Base-by-base conservation (phyloP, 2,329 filamentous ascomycete species). In the Trichoderma atroviride region DNA sequence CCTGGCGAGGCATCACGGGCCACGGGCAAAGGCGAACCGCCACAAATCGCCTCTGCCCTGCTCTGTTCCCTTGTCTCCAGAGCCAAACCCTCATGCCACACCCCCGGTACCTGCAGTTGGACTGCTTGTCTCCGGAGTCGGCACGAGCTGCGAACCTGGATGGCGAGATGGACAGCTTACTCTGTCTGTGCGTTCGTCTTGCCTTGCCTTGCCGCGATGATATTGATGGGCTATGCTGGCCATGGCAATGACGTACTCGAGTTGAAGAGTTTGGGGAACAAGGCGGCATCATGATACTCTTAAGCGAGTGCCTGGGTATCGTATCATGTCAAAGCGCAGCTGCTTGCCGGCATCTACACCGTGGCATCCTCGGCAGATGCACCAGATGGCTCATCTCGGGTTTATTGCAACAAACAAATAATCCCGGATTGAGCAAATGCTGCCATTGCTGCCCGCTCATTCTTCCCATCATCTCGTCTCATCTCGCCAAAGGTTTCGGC, bases 401-500 rank as follows among this genome's bases (percentile, higher is more conserved):
- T 19, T 31, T 52, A 24, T 47, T n/a, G 4, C 27, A 16, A 11
- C 1, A 14, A 16, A 14, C 40, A 19, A 40, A 40, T n/a, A 56
- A 56, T 10, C 22, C 24, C 19, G 40, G 50, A n/a, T 47, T 35
- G 57, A 53, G 52, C 35, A 37, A 47, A 37, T 52, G 22, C 24
- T 31, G 56, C 29, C 53, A 11, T 3, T 16, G 9, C 14, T 27
- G 24, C 40, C 16, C n/a, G n/a, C n/a, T n/a, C 56, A 33, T 40
- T 31, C 29, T 57, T 27, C 24, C 27, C 13, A 14, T 22, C 33
- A 4, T 47, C 29, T 55, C 50, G 31, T 35, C 33, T 58, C 63
- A 68, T 47, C 57, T 68, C 35, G 58, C 47, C 66, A 62, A 40
- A 22, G 14, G 13, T 37, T 27, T 40, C n/a, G 40, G 31, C 53